Evolutionary conservation across 495 filamentous ascomycete genomes (phyloP), one percentile per base, ranked within the genome.

Genomic region (Neurospora sp.): DNA sequence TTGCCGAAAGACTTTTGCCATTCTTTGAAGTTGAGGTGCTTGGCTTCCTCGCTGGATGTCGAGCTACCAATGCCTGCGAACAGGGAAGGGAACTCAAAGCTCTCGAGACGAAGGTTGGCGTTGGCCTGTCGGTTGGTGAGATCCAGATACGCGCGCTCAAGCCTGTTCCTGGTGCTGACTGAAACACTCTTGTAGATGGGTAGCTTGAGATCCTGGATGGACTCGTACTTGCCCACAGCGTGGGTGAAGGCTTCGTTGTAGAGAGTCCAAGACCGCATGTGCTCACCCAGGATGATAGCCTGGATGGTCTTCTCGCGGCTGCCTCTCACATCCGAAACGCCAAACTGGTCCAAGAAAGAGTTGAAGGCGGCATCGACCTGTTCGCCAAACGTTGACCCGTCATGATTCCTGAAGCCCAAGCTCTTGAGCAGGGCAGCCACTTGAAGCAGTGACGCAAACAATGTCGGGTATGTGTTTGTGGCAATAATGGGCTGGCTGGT

Each of bases 161-260:
- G 81, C 14, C 93, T 90, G 74, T 93, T 92, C 44, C 89, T 89
- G 0, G 94, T 97, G 69, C 86, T 85, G 5, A 85, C 80, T 39
- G 89, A 90, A 62, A 99, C 90, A 54, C 92, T 82, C 23, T 85
- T 81, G 75, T 87, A 93, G 46, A 94, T 89, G 1, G 90, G 88
- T 75, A 89, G 91, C 27, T 89, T 86, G 44, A 94, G 81, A 31
- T 89, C 86, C 59, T 89, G 85, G 48, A 98, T 83, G 46, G 90
- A 89, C 10, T 93, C 90, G 77, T 94, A 92, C 80, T 96, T 96
- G 37, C 96, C 96, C 16, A 93, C 94, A n/a, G 90, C 93, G 81
- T 99, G 96, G 10, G 94, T 86, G 77, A 97, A 99, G 7, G 91
- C 94, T 78, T 98, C 94, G 73, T 92, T 91, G 78, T 96, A 99